Conservation (phyloP, 2,329 filamentous ascomycete species). For the Botryotinia narcissicola region DNA sequence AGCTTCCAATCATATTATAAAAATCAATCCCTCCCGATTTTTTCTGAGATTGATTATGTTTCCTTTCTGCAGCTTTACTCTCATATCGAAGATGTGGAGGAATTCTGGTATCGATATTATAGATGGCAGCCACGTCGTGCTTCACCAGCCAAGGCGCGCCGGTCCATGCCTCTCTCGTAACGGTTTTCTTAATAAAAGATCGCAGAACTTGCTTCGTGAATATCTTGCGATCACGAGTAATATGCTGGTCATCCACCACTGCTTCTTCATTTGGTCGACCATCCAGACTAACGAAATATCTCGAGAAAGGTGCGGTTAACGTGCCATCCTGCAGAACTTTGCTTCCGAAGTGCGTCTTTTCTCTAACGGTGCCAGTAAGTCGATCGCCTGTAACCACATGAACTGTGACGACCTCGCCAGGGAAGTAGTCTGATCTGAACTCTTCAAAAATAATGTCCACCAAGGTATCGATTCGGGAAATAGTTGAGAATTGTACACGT, state of each 20-base stretch:
- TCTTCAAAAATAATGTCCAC: conserved; percentile 69
- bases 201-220: conserved; percentile 94
- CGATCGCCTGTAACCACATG: conserved; percentile 66
- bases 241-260: conserved; percentile 75
- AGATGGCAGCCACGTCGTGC: conserved; percentile 75
- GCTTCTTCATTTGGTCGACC: conserved; percentile 68
- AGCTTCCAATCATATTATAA: conserved; percentile 39
- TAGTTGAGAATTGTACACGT: conserved; percentile 85
- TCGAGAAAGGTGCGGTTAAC: conserved; percentile 67
- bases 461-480: conserved; percentile 82
- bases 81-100: conserved; percentile 81
- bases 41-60: conserved; percentile 65
- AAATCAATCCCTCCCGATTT: conserved; percentile 40
- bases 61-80: conserved; percentile 73
- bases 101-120: conserved; percentile 83
- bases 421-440: conserved; percentile 88
- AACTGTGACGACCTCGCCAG: conserved; percentile 79
- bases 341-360: conserved; percentile 75
- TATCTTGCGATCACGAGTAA: conserved; percentile 81
- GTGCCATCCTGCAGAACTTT: conserved; percentile 65
- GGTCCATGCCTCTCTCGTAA: conserved; percentile 88
- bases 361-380: conserved; percentile 72
- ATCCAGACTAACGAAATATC: conserved; percentile 77
- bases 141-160: conserved; percentile 98
- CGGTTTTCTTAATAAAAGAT: conserved; percentile 91